Base-by-base conservation (phyloP, 1,139 yeast species). In the Kazachstania sp. region DNA sequence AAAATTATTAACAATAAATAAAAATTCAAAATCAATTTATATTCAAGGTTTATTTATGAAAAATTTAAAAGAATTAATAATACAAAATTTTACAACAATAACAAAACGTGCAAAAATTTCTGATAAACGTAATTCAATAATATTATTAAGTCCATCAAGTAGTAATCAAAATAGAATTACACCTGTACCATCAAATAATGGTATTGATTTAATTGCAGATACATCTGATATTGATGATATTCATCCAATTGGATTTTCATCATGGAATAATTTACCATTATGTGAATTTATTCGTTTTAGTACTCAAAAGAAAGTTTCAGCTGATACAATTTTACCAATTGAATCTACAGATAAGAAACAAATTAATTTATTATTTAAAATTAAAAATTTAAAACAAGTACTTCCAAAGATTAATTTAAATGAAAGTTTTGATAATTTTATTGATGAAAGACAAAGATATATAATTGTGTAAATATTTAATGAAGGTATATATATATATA, bases 1-100 rank as follows among this genome's bases (percentile, higher is more conserved):
- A 19, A 54, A 53, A 37, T 40, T 56, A 12, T 39, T 57, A 31
- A 43, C 47, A 2, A 31, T 50, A 13, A 50, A 50, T 30, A 18
- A 38, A 34, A 44, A 46, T 32, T 41, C 45, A 13, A 43, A 54
- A 20, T 46, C 51, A 11, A 44, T 51, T 19, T 44, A 47, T 31
- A 42, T 59, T 16, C 59, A 55, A 23, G 63, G 62, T 1, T 46
- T 59, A 9, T 59, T 58, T 30, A 39, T 60, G 35, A 54, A 56
- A 8, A 54, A 49, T 36, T 49, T 59, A 34, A 43, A 49, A 19
- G 42, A 44, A 28, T 45, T 54, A 16, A 45, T 41, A 13, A 44
- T 51, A 37, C 51, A 52, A 11, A 51, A 50, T 20, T 48, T 45
- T 19, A 44, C 47, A 20, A 20, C 37, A 15, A 20, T 34, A n/a